A percentile compares a stretch with the other conserved stretches of the same genome.
Conservation (phyloP, 495 filamentous ascomycete species). For the Aspergillus steynii region DNA sequence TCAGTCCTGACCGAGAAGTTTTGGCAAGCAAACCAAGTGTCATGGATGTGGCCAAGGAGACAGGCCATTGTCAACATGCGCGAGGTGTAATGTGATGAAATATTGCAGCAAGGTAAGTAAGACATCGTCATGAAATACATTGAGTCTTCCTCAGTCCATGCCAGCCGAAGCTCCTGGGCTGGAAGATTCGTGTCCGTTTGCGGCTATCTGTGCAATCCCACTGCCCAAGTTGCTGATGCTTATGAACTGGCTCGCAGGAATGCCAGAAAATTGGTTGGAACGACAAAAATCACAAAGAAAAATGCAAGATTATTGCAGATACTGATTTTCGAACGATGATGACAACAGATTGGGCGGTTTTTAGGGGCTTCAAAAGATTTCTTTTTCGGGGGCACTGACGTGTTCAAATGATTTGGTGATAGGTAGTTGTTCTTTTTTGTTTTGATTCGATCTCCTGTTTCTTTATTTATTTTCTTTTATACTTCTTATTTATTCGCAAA, state of each 20-base stretch:
- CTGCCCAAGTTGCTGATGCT: not conserved
- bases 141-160: too few species aligned
- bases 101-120: not conserved
- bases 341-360: not conserved
- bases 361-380: not conserved
- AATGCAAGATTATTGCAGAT: conserved; percentile 1
- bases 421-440: too few species aligned
- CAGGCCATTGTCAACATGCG: not conserved
- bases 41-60: not conserved
- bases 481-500: too few species aligned
- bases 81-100: not conserved
- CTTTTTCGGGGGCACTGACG: not conserved
- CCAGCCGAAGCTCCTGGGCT: too few species aligned
- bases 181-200: too few species aligned
- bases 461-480: too few species aligned
- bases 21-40: not conserved
- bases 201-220: too few species aligned
- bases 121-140: not conserved
- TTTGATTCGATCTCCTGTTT: too few species aligned
- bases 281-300: not conserved
- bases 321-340: conserved; percentile 1
- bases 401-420: not conserved
- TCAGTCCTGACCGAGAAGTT: not conserved
- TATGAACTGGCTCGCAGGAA: not conserved
- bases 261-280: not conserved